phyloP scores from a whole-genome alignment of 73 alveolate genomes.

The Stentor roeselii region DNA sequence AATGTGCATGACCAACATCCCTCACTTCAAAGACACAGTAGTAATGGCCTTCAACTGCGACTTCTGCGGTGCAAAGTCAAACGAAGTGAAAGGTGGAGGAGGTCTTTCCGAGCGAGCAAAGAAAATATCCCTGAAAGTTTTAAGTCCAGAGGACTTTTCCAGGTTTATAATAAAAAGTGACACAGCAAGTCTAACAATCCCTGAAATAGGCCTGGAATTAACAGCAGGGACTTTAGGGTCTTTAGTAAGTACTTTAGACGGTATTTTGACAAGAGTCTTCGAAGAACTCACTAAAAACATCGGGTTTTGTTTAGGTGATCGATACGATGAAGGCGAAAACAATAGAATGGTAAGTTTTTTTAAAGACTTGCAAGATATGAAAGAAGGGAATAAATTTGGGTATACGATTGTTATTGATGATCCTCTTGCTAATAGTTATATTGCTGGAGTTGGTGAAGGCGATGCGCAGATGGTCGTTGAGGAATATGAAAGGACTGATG shows the following conservation, averaged over 20 bases:
- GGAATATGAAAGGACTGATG: constrained; percentile 90
- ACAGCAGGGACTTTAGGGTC: constrained; percentile 86
- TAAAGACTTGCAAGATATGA: constrained; percentile 62
- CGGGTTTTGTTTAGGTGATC: constrained; percentile 90
- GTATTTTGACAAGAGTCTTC: constrained; percentile 67
- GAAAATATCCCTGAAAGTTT: constrained; percentile 41
- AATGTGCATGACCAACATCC: constrained; percentile 88
- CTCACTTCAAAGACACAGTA: constrained; percentile 93
- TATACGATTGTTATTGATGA: constrained; percentile 90
- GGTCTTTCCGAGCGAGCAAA: constrained; percentile 41
- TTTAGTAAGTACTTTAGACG: constrained; percentile 90
- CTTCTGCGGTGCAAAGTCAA: constrained; percentile 86
- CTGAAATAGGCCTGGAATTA: constrained; percentile 89
- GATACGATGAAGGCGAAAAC: constrained; percentile 47
- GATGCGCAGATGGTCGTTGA: constrained; percentile 78
- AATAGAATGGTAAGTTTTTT: constrained; percentile 61
- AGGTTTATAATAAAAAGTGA: constrained; percentile 94
- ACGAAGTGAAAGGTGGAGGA: constrained; percentile 96
- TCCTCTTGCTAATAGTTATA: constrained; percentile 94
- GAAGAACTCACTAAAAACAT: constrained; percentile 61
- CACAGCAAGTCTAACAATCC: constrained; percentile 70
- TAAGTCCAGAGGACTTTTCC: constrained; percentile 74
- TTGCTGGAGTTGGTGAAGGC: constrained; percentile 78
- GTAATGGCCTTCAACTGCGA: constrained; percentile 94
- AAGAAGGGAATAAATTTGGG: constrained; percentile 48